A percentile compares a stretch with the other conserved stretches of the same genome.
Conservation (phyloP, 2,329 filamentous ascomycete species). For the Rhynchosporium secalis region DNA sequence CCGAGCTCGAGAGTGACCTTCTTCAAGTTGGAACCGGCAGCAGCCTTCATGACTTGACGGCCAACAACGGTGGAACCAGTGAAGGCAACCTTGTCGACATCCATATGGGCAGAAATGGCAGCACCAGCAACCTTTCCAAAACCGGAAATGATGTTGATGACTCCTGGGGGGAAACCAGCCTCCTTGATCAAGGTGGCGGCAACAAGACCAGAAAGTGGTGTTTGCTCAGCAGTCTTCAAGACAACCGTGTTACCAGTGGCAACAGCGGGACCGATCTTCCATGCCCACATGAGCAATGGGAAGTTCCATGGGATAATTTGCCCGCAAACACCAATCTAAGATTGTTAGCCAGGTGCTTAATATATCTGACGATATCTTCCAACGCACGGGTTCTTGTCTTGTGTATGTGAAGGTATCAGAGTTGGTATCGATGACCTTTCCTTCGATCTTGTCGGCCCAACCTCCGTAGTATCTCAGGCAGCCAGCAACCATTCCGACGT, state of each 20-base stretch:
- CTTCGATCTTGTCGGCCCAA: constrained; percentile 71
- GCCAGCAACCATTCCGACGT: constrained; percentile 66
- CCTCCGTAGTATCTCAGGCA: constrained; percentile 81
- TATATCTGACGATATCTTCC: background rate
- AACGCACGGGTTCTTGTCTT: constrained; percentile 59
- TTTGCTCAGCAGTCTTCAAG: constrained; percentile 63
- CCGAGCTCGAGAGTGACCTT: constrained; percentile 65
- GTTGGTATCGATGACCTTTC: constrained; percentile 67
- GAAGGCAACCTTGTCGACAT: constrained; percentile 67
- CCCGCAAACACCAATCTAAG: constrained; percentile 62
- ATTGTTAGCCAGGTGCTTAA: constrained; percentile 4
- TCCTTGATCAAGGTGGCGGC: constrained; percentile 57
- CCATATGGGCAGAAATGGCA: constrained; percentile 62
- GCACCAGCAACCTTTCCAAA: constrained; percentile 68
- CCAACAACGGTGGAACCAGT: constrained; percentile 64
- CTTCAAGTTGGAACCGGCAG: constrained; percentile 62
- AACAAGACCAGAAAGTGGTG: constrained; percentile 57
- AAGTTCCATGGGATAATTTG: constrained; percentile 77
- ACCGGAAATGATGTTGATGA: constrained; percentile 64
- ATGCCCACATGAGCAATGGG: constrained; percentile 63
- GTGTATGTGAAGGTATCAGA: constrained; percentile 68
- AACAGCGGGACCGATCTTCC: constrained; percentile 66
- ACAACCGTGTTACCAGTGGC: constrained; percentile 60
- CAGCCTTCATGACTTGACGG: constrained; percentile 64
- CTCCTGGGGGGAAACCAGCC: constrained; percentile 65